phyloP scores from a whole-genome alignment of 768 basidiomycete genomes.

The Rhizopogon roseolus region DNA sequence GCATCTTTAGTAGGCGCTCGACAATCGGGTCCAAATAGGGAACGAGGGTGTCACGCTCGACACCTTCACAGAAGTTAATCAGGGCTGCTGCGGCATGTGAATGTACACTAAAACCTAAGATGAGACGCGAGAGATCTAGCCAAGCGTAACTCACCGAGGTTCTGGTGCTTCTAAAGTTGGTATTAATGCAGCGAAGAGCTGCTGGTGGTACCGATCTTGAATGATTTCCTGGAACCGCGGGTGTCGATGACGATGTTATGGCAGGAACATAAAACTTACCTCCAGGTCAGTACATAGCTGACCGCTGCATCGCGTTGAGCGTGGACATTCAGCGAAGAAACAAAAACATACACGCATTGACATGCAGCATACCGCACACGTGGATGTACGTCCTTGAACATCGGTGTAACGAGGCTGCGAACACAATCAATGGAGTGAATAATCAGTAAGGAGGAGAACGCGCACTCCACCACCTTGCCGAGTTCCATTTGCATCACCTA shows the following conservation, averaged over 20 bases:
- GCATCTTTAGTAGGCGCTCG: conserved; percentile 50
- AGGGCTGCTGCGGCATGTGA: conserved; percentile 83
- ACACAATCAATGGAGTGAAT: neutral
- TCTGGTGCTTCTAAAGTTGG: conserved; percentile 73
- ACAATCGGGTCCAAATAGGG: conserved; percentile 82
- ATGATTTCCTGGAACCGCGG: conserved; percentile 59
- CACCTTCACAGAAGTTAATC: conserved; percentile 90
- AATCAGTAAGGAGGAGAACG: neutral
- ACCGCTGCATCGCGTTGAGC: conserved; percentile 43
- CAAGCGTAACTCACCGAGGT: conserved; percentile 42
- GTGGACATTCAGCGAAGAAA: neutral
- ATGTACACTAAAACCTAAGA: conserved; percentile 54
- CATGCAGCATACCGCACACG: conserved; percentile 72
- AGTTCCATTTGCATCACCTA: conserved; percentile 80
- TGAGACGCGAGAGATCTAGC: neutral
- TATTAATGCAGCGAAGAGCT: conserved; percentile 67
- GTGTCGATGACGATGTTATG: neutral
- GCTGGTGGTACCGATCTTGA: conserved; percentile 64
- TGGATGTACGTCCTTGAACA: conserved; percentile 78
- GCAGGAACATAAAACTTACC: conserved; percentile 32
- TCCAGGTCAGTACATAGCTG: conserved; percentile 89
- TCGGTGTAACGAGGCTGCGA: conserved; percentile 64
- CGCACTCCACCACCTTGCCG: conserved; percentile 77
- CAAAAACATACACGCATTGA: conserved; percentile 66
- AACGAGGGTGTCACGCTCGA: conserved; percentile 63